Percentiles rank a stretch among this genome's conserved stretches.
phyloP scores from a whole-genome alignment of 371 early-diverging fungal genomes.

The Smittium mucronatum region DNA sequence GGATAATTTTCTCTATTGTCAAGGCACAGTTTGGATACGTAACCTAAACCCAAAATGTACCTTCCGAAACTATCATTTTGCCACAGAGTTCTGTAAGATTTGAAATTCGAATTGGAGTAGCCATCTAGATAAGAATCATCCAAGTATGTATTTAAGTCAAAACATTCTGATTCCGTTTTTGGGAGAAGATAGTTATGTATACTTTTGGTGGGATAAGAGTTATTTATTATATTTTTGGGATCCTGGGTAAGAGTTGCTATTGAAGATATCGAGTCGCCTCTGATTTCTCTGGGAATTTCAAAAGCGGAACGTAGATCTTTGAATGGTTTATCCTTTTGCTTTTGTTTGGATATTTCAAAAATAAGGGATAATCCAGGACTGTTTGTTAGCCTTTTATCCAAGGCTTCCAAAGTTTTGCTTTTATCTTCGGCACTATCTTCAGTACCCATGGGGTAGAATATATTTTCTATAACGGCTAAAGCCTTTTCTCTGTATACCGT shows the following conservation, averaged over 20 bases:
- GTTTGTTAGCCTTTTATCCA: neutral
- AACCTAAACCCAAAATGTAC: neutral
- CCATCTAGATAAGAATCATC: neutral
- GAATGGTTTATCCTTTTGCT: neutral
- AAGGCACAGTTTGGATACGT: neutral
- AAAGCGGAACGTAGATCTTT: neutral
- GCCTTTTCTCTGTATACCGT: neutral
- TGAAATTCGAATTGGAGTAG: neutral
- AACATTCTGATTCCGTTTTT: neutral
- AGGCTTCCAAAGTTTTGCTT: neutral
- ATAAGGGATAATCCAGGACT: neutral
- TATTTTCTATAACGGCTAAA: neutral
- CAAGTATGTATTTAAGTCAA: neutral
- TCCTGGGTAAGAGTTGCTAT: neutral
- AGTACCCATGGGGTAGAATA: neutral
- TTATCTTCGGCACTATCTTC: neutral
- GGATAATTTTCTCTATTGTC: neutral
- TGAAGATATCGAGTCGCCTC: neutral
- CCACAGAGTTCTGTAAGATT: neutral
- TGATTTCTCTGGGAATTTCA: neutral
- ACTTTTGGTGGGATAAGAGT: neutral
- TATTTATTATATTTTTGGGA: neutral
- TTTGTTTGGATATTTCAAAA: neutral
- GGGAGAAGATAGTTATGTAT: neutral
- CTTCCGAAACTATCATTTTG: neutral